Evolutionary conservation across 371 early-diverging fungal species (phyloP), one percentile per base, ranked within the genome.

Genomic region (Hamiltosporidium tvaerminnensis): DNA sequence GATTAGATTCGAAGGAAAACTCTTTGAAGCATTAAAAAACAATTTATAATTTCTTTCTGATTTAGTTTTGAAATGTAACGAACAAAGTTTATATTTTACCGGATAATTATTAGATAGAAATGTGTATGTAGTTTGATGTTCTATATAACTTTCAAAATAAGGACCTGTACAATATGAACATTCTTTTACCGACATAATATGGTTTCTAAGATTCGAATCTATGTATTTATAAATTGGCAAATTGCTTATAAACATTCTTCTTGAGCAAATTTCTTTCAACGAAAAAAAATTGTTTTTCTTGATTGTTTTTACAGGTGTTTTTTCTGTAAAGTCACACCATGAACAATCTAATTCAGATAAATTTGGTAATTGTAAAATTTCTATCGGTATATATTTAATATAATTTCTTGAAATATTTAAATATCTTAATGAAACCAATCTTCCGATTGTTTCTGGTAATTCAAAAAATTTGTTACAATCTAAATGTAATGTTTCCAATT

Each of bases 121-220:
- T 30, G 35, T 36, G 2, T 70, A 58, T n/a, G 57, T 66, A 59
- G 47, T 63, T 14, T 50, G 53, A 41, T 64, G 49, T 5, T 56
- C 53, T 55, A 53, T 47, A 53, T 61, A 71, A 31, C 55, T 31
- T 9, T 68, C 60, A 68, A 73, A 76, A 49, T 65, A 61, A 2
- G 77, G 74, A 30, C 70, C 74, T 23, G 66, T 67, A 59, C 77
- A 76, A 47, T 74, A 71, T 31, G 72, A 58, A 54, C 77, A 76
- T 57, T 70, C 69, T 55, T 72, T 61, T 12, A 66, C 71, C 9
- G 52, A 47, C 12, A 64, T n/a, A 1, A 76, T 10, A 53, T 60
- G 60, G n/a, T 67, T 44, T 37, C 52, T 55, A 1, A 65, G 23
- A 16, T 36, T n/a, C 36, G 4, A 31, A 32, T 67, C 16, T 5